A percentile compares a stretch with the other conserved stretches of the same genome.
Evolutionary conservation across 2,329 filamentous ascomycete genomes (phyloP).

Genomic region (Trichoderma atroviride): DNA sequence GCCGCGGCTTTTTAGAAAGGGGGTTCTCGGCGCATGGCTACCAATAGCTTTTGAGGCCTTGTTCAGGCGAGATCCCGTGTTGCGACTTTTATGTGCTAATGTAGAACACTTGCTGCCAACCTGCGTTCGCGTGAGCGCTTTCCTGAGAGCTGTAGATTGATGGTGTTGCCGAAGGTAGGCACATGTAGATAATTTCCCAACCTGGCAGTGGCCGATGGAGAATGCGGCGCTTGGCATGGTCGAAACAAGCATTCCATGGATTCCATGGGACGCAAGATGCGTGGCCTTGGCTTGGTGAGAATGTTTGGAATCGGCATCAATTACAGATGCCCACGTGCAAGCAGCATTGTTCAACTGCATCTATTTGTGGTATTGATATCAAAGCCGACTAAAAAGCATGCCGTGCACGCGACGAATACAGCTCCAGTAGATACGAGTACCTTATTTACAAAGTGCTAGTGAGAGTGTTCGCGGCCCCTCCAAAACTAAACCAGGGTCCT

Average conservation of each 20-base stretch:
- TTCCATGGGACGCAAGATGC: not conserved
- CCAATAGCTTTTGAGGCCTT: not conserved
- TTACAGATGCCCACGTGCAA: not conserved
- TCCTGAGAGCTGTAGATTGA: slow-evolving; percentile 6
- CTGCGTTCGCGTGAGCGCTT: not conserved
- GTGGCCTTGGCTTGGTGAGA: not conserved
- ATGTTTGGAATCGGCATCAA: slow-evolving; percentile 4
- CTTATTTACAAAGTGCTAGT: not conserved
- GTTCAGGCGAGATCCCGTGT: not conserved
- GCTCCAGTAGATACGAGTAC: not conserved
- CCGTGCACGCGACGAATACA: not conserved
- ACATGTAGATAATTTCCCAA: not conserved
- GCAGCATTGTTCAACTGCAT: not conserved
- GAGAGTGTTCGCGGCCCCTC: not conserved
- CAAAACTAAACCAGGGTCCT: not conserved
- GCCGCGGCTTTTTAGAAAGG: not conserved
- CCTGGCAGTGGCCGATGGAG: not conserved
- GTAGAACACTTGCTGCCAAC: not conserved
- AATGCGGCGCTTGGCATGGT: slow-evolving; percentile 4
- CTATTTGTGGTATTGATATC: not conserved
- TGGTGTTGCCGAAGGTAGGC: not conserved
- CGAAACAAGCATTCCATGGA: not conserved
- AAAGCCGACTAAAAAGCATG: not conserved
- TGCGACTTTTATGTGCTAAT: slow-evolving; percentile 11
- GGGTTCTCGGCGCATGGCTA: not conserved